A percentile compares a stretch with the other conserved stretches of the same genome.
Conservation (phyloP, 345 rosid genomes). For the Moricandia arvensis region DNA sequence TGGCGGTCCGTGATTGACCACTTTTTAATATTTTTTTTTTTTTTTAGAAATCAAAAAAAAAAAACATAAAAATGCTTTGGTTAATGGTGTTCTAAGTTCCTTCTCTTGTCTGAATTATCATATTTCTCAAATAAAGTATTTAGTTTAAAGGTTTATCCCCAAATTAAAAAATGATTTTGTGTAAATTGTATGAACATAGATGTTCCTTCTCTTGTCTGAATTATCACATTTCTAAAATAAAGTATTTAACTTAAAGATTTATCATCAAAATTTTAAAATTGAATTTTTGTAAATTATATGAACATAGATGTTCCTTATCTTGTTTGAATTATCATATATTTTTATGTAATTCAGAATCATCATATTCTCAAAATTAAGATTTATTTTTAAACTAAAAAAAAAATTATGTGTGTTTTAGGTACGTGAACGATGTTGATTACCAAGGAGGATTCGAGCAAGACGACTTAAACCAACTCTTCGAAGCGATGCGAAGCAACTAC, state of each 20-base stretch:
- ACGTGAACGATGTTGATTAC: constrained; percentile 72
- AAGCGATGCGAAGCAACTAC: constrained; percentile 73
- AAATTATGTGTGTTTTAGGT: constrained; percentile 36
- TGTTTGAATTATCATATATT: neutral
- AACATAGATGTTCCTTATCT: neutral
- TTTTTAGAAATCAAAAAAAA: too few species aligned
- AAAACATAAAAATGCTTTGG: too few species aligned
- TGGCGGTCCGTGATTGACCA: too few species aligned
- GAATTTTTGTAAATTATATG: too few species aligned
- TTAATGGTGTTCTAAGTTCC: too few species aligned
- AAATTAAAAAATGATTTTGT: neutral
- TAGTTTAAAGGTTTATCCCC: neutral
- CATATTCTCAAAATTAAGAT: neutral
- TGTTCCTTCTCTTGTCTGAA: neutral
- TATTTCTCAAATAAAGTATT: neutral
- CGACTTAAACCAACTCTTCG: constrained; percentile 72
- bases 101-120: neutral
- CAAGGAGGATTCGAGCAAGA: constrained; percentile 87
- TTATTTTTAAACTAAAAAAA: neutral
- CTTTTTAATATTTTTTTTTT: too few species aligned
- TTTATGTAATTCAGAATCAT: neutral
- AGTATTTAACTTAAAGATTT: neutral
- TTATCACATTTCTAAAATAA: neutral
- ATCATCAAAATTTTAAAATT: neutral
- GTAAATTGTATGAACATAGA: neutral